These are phyloP conservation scores for Cryptosporidium xiaoi DNA, from an alignment of 169 alveolate species.

Conservation along the genomic window DNA sequence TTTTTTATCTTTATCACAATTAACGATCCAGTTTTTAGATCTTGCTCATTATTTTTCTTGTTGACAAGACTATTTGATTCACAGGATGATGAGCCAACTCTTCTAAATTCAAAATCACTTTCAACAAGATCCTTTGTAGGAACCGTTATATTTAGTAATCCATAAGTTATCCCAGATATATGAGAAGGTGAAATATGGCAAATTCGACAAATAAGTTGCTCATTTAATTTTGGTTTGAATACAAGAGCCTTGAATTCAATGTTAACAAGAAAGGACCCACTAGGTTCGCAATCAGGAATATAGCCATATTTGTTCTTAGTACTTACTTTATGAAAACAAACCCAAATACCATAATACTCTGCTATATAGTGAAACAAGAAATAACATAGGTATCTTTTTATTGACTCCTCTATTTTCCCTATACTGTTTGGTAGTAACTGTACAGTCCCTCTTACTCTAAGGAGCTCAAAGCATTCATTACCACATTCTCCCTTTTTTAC, in stretches of 20 bases:
- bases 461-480: slow-evolving; percentile 61
- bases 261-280: slow-evolving; percentile 65
- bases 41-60: slow-evolving; percentile 21
- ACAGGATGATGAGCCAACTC: slow-evolving; percentile 16
- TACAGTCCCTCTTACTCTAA: slow-evolving; percentile 57
- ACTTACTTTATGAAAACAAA: slow-evolving; percentile 64
- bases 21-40: slow-evolving; percentile 26
- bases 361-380: slow-evolving; percentile 72
- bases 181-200: slow-evolving; percentile 63
- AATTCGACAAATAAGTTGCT: slow-evolving; percentile 40
- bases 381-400: slow-evolving; percentile 40
- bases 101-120: slow-evolving; percentile 35
- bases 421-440: slow-evolving; percentile 59
- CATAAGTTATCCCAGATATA: slow-evolving; percentile 70
- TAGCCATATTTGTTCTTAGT: slow-evolving; percentile 30
- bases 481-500: slow-evolving; percentile 13
- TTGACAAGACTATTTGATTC: slow-evolving; percentile 54
- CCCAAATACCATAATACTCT: slow-evolving; percentile 68
- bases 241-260: slow-evolving; percentile 64
- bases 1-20: slow-evolving; percentile 42
- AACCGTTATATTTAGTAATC: slow-evolving; percentile 44
- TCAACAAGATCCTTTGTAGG: slow-evolving; percentile 34
- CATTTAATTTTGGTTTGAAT: slow-evolving; percentile 63
- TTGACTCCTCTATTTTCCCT: slow-evolving; percentile 54
- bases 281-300: slow-evolving; percentile 67